These are phyloP conservation scores for Solanum neorickii DNA, from an alignment of 257 asterid species.

Conservation along the genomic window DNA sequence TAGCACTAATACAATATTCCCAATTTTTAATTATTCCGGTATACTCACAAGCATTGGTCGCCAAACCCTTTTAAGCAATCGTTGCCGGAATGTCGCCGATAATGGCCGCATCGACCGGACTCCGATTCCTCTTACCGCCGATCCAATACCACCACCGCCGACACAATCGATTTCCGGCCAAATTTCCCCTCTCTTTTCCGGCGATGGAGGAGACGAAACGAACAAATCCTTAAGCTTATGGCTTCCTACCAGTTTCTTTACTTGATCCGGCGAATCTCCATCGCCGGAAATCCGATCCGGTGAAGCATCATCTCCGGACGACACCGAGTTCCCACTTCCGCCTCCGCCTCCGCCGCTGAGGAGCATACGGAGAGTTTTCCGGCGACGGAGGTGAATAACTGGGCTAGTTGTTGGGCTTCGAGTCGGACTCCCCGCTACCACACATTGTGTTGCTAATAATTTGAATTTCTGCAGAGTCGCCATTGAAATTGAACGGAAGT, in stretches of 20 bases:
- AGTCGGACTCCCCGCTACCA: constrained; percentile 70
- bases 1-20: not conserved
- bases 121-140: constrained; percentile 3
- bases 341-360: constrained; percentile 18
- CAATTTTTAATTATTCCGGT: constrained; percentile 27
- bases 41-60: constrained; percentile 49
- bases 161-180: constrained; percentile 2
- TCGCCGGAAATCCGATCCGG: constrained; percentile 22
- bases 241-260: constrained; percentile 17
- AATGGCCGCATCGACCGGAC: constrained; percentile 34
- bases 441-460: constrained; percentile 67
- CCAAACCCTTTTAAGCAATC: constrained; percentile 53
- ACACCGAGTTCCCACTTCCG: not conserved
- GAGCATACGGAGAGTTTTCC: constrained; percentile 78
- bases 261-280: constrained; percentile 17
- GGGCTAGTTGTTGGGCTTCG: constrained; percentile 85
- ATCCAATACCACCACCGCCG: constrained; percentile 13
- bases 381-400: constrained; percentile 77
- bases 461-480: constrained; percentile 82
- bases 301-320: constrained; percentile 11
- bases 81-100: constrained; percentile 46
- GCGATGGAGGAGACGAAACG: constrained; percentile 20
- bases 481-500: constrained; percentile 5
- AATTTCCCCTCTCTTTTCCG: constrained; percentile 29
- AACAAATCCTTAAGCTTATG: constrained; percentile 53